Conservation (phyloP, 192 early-diverging fungal species). For the Lunasporangiospora selenospora region DNA sequence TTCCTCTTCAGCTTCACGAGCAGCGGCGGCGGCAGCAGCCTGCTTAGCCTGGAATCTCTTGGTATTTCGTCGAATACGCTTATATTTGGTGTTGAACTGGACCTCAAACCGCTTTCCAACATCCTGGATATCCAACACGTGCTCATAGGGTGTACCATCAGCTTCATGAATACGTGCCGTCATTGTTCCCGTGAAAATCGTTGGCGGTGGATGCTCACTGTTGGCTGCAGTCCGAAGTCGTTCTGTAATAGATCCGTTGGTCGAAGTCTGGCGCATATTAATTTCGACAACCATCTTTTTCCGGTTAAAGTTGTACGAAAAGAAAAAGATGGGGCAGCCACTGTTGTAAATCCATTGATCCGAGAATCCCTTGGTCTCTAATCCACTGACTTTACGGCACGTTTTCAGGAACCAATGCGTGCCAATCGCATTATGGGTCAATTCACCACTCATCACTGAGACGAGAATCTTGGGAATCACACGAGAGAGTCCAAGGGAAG, state of each 20-base stretch:
- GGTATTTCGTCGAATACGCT: constrained; percentile 88
- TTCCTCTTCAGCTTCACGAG: constrained; percentile 66
- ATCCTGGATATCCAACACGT: constrained; percentile 84
- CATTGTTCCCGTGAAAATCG: constrained; percentile 66
- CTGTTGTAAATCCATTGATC: constrained; percentile 96
- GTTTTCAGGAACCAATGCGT: constrained; percentile 79
- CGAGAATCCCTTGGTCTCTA: constrained; percentile 79
- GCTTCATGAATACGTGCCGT: constrained; percentile 83
- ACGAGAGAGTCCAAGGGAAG: constrained; percentile 73
- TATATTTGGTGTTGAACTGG: constrained; percentile 98
- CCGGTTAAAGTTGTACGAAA: constrained; percentile 87
- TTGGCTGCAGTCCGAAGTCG: constrained; percentile 13
- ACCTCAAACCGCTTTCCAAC: constrained; percentile 81
- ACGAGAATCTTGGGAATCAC: constrained; percentile 83
- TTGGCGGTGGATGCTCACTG: constrained; percentile 26
- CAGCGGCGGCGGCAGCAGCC: constrained; percentile 70
- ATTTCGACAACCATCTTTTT: constrained; percentile 98
- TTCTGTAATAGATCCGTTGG: constrained; percentile 56
- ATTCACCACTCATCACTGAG: constrained; percentile 72
- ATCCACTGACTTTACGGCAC: constrained; percentile 87
- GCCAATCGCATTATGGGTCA: constrained; percentile 62
- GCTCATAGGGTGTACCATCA: constrained; percentile 84
- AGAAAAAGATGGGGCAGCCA: constrained; percentile 88
- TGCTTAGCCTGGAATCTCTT: constrained; percentile 77
- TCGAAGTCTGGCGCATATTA: constrained; percentile 74